These are phyloP conservation scores for Eucalyptus shirleyi DNA, from an alignment of 345 rosid species.

Conservation along the genomic window DNA sequence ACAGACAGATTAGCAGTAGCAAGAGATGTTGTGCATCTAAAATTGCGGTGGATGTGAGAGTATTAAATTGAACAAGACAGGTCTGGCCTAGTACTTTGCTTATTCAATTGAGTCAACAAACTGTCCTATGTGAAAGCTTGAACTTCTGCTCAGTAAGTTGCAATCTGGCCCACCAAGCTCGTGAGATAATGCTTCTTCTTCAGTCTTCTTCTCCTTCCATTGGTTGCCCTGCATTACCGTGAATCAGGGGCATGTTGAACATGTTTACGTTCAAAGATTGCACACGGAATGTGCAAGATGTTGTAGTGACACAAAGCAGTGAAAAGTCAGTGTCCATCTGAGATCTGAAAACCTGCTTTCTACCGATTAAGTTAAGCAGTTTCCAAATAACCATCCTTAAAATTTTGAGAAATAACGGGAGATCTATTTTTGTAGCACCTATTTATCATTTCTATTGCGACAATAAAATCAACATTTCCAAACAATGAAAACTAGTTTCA, in stretches of 20 bases:
- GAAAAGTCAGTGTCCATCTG: not conserved
- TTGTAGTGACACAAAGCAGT: not conserved
- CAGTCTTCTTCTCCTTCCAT: slow-evolving; percentile 42
- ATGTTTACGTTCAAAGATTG: not conserved
- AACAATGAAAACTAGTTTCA: not conserved
- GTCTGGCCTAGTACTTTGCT: not conserved
- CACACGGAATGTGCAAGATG: not conserved
- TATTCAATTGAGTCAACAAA: not conserved
- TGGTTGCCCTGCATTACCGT: slow-evolving; percentile 37
- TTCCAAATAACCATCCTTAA: not conserved
- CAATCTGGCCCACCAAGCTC: slow-evolving; percentile 6
- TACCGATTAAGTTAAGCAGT: not conserved
- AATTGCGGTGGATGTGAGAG: not conserved
- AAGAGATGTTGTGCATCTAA: not conserved
- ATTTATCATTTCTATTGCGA: not conserved
- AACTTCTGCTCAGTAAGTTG: not conserved
- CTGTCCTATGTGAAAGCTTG: not conserved
- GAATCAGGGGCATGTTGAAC: not conserved
- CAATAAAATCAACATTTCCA: not conserved
- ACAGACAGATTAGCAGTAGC: not conserved
- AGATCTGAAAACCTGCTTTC: not conserved
- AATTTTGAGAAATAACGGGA: not conserved
- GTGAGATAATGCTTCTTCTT: slow-evolving; percentile 40
- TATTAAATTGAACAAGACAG: not conserved
- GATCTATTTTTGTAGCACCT: not conserved